Evolutionary conservation across 164 flowering plant genomes (phyloP).

Genomic region (Warburgia ugandensis): DNA sequence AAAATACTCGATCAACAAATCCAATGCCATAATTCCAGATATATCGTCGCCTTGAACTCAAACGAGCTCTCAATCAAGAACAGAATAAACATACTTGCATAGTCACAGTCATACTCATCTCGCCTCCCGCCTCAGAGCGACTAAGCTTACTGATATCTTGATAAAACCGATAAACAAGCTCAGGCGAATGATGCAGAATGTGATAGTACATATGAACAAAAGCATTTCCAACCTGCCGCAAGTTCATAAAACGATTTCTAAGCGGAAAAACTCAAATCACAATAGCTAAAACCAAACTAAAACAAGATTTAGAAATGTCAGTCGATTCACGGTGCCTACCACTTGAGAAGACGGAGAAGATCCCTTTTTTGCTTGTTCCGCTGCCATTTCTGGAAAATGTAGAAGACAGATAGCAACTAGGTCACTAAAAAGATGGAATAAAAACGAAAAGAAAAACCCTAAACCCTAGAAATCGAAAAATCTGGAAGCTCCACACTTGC

Average conservation of each 20-base stretch:
- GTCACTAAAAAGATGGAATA: no score
- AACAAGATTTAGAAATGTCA: not conserved
- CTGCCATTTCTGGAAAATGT: conserved; percentile 27
- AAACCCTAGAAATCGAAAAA: no score
- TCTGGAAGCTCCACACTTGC: no score
- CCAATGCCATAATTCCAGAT: not conserved
- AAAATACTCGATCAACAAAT: no score
- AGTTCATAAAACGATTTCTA: not conserved
- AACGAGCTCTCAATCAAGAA: not conserved
- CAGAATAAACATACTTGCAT: conserved; percentile 39
- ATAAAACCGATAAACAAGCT: conserved; percentile 55
- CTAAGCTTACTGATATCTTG: conserved; percentile 63
- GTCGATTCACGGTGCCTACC: conserved; percentile 18
- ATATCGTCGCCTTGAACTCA: no score
- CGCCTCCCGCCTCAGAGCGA: conserved; percentile 50
- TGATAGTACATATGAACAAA: conserved; percentile 71
- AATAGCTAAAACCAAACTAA: not conserved
- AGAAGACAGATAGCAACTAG: no score
- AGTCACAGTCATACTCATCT: conserved; percentile 49
- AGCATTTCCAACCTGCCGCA: conserved; percentile 64
- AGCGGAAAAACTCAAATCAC: not conserved
- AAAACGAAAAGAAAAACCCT: no score
- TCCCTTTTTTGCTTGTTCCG: conserved; percentile 24
- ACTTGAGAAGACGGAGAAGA: conserved; percentile 35
- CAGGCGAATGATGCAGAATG: conserved; percentile 62